Conservation (phyloP, 768 basidiomycete species). For the Boletus subcaerulescens region DNA sequence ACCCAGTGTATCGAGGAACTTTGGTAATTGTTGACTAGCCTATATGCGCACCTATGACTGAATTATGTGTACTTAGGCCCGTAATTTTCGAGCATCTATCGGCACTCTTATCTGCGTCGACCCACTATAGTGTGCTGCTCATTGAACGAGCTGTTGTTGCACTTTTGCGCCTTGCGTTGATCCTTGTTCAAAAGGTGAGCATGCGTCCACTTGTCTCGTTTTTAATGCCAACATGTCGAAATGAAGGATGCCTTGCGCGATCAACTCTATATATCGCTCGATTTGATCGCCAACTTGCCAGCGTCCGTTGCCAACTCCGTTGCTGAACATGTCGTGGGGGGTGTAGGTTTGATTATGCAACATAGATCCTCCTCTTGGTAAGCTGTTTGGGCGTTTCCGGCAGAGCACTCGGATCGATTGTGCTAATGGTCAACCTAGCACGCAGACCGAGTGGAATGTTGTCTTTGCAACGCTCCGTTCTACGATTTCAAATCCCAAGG, state of each 20-base stretch:
- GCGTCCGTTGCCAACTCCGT: conserved; percentile 73
- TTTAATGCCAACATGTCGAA: neutral
- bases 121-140: conserved; percentile 83
- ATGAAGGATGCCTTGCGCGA: conserved; percentile 77
- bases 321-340: conserved; percentile 88
- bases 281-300: conserved; percentile 81
- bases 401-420: neutral
- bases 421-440: conserved; percentile 41
- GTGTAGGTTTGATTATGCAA: conserved; percentile 75
- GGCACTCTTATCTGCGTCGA: conserved; percentile 68
- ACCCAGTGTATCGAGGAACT: conserved; percentile 80
- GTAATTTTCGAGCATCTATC: conserved; percentile 93
- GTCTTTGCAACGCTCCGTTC: conserved; percentile 84
- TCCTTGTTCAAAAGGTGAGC: conserved; percentile 75
- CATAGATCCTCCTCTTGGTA: conserved; percentile 68
- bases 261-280: conserved; percentile 92
- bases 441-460: conserved; percentile 95
- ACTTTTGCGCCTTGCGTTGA: conserved; percentile 77
- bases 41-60: neutral
- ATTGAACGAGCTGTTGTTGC: conserved; percentile 94
- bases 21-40: conserved; percentile 54
- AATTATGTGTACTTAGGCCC: conserved; percentile 58
- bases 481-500: conserved; percentile 83
- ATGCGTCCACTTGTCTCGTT: neutral
- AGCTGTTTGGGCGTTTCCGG: neutral